These are phyloP conservation scores for Mortierella sp. DNA, from an alignment of 371 early-diverging fungal genomes.

Conservation along the genomic window DNA sequence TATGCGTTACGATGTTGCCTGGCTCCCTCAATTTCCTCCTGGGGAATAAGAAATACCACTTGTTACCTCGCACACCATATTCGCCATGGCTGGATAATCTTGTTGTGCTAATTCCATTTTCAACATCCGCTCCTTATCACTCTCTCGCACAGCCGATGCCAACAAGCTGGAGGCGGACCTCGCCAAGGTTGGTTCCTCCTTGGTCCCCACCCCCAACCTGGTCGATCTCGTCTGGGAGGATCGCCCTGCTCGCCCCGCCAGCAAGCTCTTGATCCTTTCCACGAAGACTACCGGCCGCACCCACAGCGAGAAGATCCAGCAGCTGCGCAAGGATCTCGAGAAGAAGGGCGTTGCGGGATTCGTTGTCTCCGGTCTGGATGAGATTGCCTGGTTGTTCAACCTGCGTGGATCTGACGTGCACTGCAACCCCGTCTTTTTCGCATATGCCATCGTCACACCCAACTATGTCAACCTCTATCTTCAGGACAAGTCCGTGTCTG, in stretches of 20 bases:
- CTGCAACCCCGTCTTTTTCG: constrained; percentile 98
- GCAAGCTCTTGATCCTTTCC: constrained; percentile 73
- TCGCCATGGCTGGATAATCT: no score
- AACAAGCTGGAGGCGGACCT: constrained; percentile 66
- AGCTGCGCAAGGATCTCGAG: constrained; percentile 67
- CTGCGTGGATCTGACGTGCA: constrained; percentile 97
- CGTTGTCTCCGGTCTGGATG: constrained; percentile 90
- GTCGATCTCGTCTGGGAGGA: constrained; percentile 87
- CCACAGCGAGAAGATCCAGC: constrained; percentile 68
- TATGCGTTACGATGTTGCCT: no score
- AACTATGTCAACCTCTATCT: constrained; percentile 82
- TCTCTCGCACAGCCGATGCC: constrained; percentile 63
- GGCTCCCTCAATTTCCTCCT: no score
- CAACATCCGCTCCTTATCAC: background rate
- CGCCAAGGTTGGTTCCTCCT: constrained; percentile 59
- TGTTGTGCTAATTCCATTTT: background rate
- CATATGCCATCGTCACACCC: constrained; percentile 87
- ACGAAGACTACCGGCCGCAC: constrained; percentile 79
- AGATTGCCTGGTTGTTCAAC: constrained; percentile 97
- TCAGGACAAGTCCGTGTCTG: constrained; percentile 76
- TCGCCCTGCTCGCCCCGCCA: constrained; percentile 74
- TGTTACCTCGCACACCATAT: no score
- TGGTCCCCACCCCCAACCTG: constrained; percentile 76
- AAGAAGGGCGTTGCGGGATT: constrained; percentile 76
- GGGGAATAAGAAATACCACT: no score